A percentile compares a stretch with the other conserved stretches of the same genome.
phyloP scores from a whole-genome alignment of 805 yeast genomes.

The Grigorovia transvaalensis region DNA sequence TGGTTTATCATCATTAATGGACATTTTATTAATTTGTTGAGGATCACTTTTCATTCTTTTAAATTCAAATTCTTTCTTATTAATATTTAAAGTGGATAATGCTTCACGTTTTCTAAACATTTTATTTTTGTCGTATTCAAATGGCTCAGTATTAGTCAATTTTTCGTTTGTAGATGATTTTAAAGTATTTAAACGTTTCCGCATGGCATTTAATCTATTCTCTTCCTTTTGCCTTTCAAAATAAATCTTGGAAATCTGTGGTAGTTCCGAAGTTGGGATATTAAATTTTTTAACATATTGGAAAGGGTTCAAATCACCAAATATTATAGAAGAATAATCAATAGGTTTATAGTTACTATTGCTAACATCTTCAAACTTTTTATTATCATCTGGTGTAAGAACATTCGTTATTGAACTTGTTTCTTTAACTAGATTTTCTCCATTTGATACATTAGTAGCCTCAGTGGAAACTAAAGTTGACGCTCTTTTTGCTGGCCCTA shows the following conservation, averaged over 20 bases:
- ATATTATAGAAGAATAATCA: conserved; percentile 20
- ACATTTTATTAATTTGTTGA: neutral
- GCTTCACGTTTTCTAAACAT: conserved; percentile 17
- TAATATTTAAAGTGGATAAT: conserved; percentile 19
- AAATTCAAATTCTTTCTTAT: conserved; percentile 7
- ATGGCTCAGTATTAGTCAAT: neutral
- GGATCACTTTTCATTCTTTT: conserved; percentile 5
- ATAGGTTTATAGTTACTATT: neutral
- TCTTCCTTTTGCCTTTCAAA: conserved; percentile 31
- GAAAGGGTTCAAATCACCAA: conserved; percentile 33
- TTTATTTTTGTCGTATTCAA: neutral
- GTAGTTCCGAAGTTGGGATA: conserved; percentile 30
- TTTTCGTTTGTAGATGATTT: neutral
- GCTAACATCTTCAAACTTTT: neutral
- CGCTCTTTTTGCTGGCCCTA: conserved; percentile 28
- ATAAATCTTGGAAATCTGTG: conserved; percentile 28
- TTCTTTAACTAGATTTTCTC: neutral
- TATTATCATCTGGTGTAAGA: neutral
- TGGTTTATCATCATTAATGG: neutral
- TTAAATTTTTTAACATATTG: conserved; percentile 31
- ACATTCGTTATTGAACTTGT: neutral
- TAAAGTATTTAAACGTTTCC: conserved; percentile 12
- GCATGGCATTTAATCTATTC: conserved; percentile 23
- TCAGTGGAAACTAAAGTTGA: conserved; percentile 3
- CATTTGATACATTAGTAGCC: neutral